A percentile compares a stretch with the other conserved stretches of the same genome.
phyloP scores from a whole-genome alignment of 2,329 filamentous ascomycete species.

The Sporothrix protearum region DNA sequence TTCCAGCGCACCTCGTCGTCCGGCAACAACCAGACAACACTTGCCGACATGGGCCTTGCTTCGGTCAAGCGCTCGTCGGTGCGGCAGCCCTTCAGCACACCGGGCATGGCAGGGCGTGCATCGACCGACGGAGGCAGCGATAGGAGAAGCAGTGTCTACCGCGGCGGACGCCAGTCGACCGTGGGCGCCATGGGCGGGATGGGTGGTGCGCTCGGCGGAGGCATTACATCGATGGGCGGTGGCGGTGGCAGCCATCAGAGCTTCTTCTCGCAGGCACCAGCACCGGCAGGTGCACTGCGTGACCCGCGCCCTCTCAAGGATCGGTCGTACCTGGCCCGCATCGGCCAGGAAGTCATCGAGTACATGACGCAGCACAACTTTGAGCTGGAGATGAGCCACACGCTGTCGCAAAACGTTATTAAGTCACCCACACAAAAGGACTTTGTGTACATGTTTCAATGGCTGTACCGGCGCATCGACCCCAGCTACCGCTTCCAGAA shows the following conservation, averaged over 20 bases:
- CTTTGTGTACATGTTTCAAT: constrained; percentile 97
- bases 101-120: constrained; percentile 46
- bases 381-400: constrained; percentile 96
- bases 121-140: constrained; percentile 48
- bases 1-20: constrained; percentile 77
- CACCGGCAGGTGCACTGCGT: constrained; percentile 73
- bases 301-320: constrained; percentile 87
- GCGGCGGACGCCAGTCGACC: constrained; percentile 60
- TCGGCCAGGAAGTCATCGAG: constrained; percentile 85
- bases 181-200: constrained; percentile 62
- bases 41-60: constrained; percentile 67
- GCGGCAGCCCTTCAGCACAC: constrained; percentile 65
- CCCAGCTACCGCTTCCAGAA: constrained; percentile 91
- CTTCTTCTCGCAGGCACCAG: constrained; percentile 87
- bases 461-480: constrained; percentile 94
- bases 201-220: constrained; percentile 54
- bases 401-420: constrained; percentile 82
- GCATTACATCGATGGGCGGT: constrained; percentile 20
- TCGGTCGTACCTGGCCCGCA: constrained; percentile 70
- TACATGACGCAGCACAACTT: constrained; percentile 93
- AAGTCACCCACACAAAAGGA: constrained; percentile 97
- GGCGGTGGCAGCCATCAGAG: constrained; percentile 65
- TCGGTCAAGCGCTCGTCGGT: constrained; percentile 81
- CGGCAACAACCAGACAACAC: constrained; percentile 61
- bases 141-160: constrained; percentile 79